Evolutionary conservation across 2,329 filamentous ascomycete genomes (phyloP).

Genomic region (Ramichloridium luteum): DNA sequence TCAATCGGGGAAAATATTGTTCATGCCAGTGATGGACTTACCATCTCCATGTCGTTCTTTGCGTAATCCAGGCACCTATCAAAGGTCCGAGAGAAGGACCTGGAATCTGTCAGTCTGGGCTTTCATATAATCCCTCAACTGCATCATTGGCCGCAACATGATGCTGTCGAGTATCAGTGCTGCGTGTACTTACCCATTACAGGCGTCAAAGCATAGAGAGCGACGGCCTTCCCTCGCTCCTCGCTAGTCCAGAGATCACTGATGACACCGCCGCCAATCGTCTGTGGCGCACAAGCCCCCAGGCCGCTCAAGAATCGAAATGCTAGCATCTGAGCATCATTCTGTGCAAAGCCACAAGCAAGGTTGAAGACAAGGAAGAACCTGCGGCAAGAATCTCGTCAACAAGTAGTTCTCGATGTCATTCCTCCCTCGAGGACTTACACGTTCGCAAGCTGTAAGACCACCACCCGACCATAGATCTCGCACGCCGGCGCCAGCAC

Average conservation of each 20-base stretch:
- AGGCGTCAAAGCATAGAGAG: conserved; percentile 20
- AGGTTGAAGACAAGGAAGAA: conserved; percentile 25
- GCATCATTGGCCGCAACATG: conserved; percentile 6
- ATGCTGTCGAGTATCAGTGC: no score
- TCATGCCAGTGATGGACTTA: not conserved
- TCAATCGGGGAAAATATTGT: not conserved
- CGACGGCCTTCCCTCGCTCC: conserved; percentile 22
- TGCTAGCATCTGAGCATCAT: conserved; percentile 19
- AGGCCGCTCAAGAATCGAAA: conserved; percentile 24
- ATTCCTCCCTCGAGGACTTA: no score
- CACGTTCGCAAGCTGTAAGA: conserved; percentile 21
- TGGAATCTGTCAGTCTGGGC: no score
- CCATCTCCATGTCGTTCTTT: conserved; percentile 35
- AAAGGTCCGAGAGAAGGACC: conserved; percentile 16
- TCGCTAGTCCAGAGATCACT: conserved; percentile 20
- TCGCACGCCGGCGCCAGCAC: conserved; percentile 22
- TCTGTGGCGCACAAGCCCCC: conserved; percentile 22
- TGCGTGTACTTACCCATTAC: no score
- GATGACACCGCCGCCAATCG: conserved; percentile 19
- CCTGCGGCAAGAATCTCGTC: not conserved
- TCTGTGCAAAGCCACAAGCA: conserved; percentile 24
- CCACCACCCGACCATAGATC: conserved; percentile 19
- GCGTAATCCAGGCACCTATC: conserved; percentile 29
- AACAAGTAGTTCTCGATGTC: not conserved
- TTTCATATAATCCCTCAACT: not conserved